Evolutionary conservation across 176 grass and related monocot species (phyloP), one percentile per base, ranked within the genome.

Genomic region (Eragrostis nindensis): DNA sequence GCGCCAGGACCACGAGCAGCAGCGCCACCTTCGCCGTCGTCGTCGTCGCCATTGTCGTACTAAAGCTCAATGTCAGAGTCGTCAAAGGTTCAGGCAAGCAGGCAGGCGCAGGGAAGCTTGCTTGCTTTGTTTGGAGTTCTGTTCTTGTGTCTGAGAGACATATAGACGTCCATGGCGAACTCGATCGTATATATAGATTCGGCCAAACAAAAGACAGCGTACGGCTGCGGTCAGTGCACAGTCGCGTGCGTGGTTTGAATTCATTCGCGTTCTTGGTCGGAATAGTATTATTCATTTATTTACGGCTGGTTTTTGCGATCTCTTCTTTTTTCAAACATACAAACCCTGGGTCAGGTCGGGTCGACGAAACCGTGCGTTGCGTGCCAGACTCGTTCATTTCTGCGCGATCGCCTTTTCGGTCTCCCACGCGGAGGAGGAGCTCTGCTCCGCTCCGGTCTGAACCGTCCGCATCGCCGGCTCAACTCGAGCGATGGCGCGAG

Each of bases 1-100:
- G 84, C 4, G 67, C 64, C 61, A 68, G 29, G 39, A 80, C 2
- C 59, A 80, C 15, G 3, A 86, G 26, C n/a, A 80, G 48, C 61
- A 86, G 32, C 69, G 57, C 40, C 41, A 15, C 73, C 64, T 62
- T 70, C 3, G 1, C 73, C 61, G 38, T 66, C 68, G 44, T 86
- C 76, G 17, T 46, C 36, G 59, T 6, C 57, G 26, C 41, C 6
- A 17, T 56, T 22, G 54, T 9, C 32, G 32, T 36, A 36, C 1
- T 36, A 36, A 36, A 24, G 7, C 54, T 56, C 54, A 56, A 22
- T 7, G 5, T 56, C 53, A 21, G 14, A 53, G 7, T 21, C 16
- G 17, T 50, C 48, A 14, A 15, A 15, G 32, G 32, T 36, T 36
- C 32, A 36, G 7, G n/a, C 53, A n/a, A 36, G 4, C 53, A 56